These are phyloP conservation scores for Mycena venus DNA, from an alignment of 768 basidiomycete genomes.

Conservation along the genomic window DNA sequence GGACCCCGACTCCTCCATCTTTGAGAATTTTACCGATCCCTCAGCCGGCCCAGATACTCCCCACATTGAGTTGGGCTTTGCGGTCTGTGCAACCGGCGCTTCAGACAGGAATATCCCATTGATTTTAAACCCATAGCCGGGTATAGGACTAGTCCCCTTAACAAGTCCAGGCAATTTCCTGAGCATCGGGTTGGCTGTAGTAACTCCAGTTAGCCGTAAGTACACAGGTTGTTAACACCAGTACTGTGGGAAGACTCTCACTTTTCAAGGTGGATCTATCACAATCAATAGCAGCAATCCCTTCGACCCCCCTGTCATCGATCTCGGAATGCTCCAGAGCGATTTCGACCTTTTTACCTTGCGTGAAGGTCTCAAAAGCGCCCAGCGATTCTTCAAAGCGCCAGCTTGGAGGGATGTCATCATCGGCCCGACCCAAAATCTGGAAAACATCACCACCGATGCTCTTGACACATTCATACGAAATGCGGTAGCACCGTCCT, in stretches of 20 bases:
- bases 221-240: neutral
- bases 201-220: slow-evolving; percentile 38
- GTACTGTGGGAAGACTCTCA: neutral
- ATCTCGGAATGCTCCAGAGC: slow-evolving; percentile 54
- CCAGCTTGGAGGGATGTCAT: slow-evolving; percentile 12
- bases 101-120: neutral
- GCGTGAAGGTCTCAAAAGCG: slow-evolving; percentile 18
- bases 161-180: neutral
- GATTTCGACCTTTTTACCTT: slow-evolving; percentile 36
- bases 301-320: slow-evolving; percentile 58
- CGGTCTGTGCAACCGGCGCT: slow-evolving; percentile 31
- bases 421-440: slow-evolving; percentile 10
- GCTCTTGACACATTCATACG: slow-evolving; percentile 12
- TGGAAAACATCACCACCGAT: slow-evolving; percentile 3
- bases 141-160: neutral
- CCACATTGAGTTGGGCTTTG: slow-evolving; percentile 49
- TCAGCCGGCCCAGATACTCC: slow-evolving; percentile 49
- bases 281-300: slow-evolving; percentile 50
- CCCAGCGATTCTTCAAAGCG: neutral
- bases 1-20: slow-evolving; percentile 36
- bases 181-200: neutral
- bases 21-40: slow-evolving; percentile 41
- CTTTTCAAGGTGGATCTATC: slow-evolving; percentile 35
- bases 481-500: neutral
- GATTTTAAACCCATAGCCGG: neutral